Evolutionary conservation across 345 rosid genomes (phyloP).

Genomic region (Salix caprea): DNA sequence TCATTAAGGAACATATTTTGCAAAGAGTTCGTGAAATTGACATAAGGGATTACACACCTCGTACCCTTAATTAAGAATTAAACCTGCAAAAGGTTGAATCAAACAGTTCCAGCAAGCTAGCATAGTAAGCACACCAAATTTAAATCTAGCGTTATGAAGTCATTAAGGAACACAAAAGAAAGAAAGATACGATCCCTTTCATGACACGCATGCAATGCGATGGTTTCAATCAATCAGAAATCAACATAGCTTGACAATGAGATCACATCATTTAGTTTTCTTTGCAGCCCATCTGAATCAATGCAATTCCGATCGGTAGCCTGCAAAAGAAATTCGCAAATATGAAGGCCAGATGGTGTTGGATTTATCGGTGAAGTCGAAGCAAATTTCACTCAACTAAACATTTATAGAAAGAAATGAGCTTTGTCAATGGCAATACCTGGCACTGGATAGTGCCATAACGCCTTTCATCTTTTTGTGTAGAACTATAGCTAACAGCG

Average conservation of each 20-base stretch:
- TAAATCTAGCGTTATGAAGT: not conserved
- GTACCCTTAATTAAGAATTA: not conserved
- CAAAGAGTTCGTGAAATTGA: not conserved
- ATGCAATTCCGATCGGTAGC: slow-evolving; percentile 5
- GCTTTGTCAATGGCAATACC: slow-evolving; percentile 12
- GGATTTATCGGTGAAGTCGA: not conserved
- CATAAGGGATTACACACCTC: not conserved
- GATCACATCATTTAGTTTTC: slow-evolving; percentile 20
- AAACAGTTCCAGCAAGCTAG: not conserved
- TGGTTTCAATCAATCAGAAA: not conserved
- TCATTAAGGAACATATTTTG: not conserved
- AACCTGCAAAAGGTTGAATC: not conserved
- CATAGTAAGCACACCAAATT: not conserved
- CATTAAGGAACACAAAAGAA: not conserved
- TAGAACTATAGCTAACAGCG: slow-evolving; percentile 23
- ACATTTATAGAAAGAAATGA: not conserved
- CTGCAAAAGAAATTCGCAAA: slow-evolving; percentile 12
- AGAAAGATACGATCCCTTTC: not conserved
- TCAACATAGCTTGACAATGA: not conserved
- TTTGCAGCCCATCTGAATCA: slow-evolving; percentile 15
- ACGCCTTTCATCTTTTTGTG: slow-evolving; percentile 11
- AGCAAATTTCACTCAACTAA: not conserved
- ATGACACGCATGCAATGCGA: not conserved
- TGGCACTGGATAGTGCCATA: slow-evolving; percentile 28
- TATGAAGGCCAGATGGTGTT: not conserved